Base-by-base conservation (phyloP, 441 rosid species). In the Populus hybrid region DNA sequence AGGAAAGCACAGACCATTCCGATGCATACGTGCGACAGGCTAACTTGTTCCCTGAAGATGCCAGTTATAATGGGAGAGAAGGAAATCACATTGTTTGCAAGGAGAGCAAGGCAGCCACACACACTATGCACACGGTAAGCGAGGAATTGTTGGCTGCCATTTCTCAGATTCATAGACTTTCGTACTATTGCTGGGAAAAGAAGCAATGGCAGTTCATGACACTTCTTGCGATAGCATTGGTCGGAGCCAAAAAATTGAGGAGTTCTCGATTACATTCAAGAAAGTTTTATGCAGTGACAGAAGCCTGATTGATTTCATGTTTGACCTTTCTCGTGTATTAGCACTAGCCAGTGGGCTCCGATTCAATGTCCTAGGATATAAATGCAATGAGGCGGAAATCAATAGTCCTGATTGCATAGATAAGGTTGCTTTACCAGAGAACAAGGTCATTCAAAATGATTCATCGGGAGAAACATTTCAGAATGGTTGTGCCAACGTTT, bases 341-440 rank as follows among this genome's bases (percentile, higher is more conserved):
- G 83, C 78, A 50, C 84, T 89, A 84, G 98, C 98, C 65, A 76
- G 89, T 75, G 91, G 87, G 70, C 86, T 92, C 24, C 88, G 86
- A 84, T 83, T 92, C 73, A 84, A 84, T 73, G 86, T 91, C 36
- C 73, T 87, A 71, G 94, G 95, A 34, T 91, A 84, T 72, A 89
- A 85, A 80, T 81, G 81, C 57, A 81, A 85, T 59, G 94, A 90
- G 82, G 86, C 82, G 24, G 98, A 92, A 83, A 92, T 89, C 64
- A 86, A 75, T 63, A 90, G 97, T 75, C 91, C 97, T 2, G 93
- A 92, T 84, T 95, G 99, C 86, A 92, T 95, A 4, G 99, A 95
- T 80, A 95, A 95, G 89, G 97, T 94, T 69, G 99, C 90, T 68
- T 79, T 95, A 78, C 98, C 97, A 0, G 97, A 94, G 85, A 86